Percentiles rank a stretch among this genome's conserved stretches.
phyloP scores from a whole-genome alignment of 106 monocot species.

The Iris macrosiphon region DNA sequence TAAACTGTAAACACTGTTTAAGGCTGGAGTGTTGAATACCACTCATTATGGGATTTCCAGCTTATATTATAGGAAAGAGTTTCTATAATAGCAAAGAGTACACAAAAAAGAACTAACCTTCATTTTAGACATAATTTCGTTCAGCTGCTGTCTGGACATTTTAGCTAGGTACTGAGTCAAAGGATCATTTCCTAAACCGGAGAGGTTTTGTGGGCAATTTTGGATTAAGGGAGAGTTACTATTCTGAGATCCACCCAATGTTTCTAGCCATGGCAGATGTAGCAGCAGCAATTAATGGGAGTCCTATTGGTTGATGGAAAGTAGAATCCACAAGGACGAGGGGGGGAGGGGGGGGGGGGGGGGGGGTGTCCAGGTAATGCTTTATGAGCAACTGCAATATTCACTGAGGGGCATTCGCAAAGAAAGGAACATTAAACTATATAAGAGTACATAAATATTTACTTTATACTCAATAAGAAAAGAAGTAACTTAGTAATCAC shows the following conservation, averaged over 20 bases:
- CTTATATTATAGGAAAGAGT: too few relatives aligned
- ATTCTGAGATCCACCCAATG: conserved; percentile 61
- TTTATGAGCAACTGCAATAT: conserved; percentile 36
- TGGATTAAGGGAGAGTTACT: conserved; percentile 13
- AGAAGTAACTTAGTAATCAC: too few relatives aligned
- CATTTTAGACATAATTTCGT: conserved; percentile 61
- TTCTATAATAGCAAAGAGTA: too few relatives aligned
- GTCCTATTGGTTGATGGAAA: conserved; percentile 64
- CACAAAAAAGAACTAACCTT: conserved; percentile 66
- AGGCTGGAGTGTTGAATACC: too few relatives aligned
- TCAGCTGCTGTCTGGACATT: conserved; percentile 71
- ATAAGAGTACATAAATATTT: too few relatives aligned
- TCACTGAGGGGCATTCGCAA: too few relatives aligned
- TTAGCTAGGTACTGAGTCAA: conserved; percentile 66
- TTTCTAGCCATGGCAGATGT: conserved; percentile 59
- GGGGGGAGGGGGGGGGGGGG: too few relatives aligned
- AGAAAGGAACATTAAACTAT: too few relatives aligned
- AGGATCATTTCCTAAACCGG: conserved; percentile 56
- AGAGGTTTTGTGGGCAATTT: conserved; percentile 28
- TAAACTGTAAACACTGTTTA: too few relatives aligned
- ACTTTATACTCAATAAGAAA: too few relatives aligned
- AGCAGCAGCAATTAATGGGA: conserved; percentile 48
- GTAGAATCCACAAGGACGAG: conserved; percentile 34
- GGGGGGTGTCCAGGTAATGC: conserved; percentile 19
- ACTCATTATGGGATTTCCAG: too few relatives aligned